phyloP scores from a whole-genome alignment of 2,329 filamentous ascomycete species.

The Pseudocercospora vitis region DNA sequence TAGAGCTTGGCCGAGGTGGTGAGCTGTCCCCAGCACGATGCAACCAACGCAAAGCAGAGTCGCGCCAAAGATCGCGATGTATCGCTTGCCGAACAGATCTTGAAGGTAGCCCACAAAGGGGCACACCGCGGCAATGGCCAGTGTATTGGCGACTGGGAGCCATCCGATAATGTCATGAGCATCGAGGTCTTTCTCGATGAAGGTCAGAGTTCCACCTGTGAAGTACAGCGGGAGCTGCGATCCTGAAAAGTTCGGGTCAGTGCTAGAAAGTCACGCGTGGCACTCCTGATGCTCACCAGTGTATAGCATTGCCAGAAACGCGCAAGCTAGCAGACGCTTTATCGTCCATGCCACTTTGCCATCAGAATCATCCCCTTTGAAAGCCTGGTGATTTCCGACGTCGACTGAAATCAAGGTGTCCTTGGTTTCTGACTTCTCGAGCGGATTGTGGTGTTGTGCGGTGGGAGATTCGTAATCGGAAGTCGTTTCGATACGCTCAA shows the following conservation, averaged over 20 bases:
- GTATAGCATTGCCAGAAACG: conserved; percentile 42
- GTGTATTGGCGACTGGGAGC: conserved; percentile 49
- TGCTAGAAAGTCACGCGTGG: no score
- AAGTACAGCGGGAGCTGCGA: conserved; percentile 32
- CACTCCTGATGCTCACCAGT: conserved; percentile 30
- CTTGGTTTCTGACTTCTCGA: conserved; percentile 21
- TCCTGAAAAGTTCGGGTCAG: conserved; percentile 11
- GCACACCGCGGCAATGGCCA: conserved; percentile 56
- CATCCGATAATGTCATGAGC: conserved; percentile 25
- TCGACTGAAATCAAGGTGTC: conserved; percentile 33
- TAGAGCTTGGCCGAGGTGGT: conserved; percentile 48
- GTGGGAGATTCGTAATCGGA: conserved; percentile 15
- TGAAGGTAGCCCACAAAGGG: conserved; percentile 66
- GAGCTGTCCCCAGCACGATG: conserved; percentile 58
- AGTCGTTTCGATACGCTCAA: conserved; percentile 21
- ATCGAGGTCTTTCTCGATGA: conserved; percentile 28
- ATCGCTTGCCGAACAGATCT: conserved; percentile 62
- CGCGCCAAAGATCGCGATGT: conserved; percentile 58
- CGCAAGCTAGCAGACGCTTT: conserved; percentile 39
- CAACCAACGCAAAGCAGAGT: conserved; percentile 57
- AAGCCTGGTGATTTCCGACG: conserved; percentile 38
- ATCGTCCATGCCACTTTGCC: conserved; percentile 41
- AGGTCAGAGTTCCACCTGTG: conserved; percentile 26
- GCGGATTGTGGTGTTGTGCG: conserved; percentile 9
- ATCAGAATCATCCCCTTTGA: conserved; percentile 45